These are phyloP conservation scores for Parathielavia appendiculata DNA, from an alignment of 495 filamentous ascomycete genomes.

Conservation along the genomic window DNA sequence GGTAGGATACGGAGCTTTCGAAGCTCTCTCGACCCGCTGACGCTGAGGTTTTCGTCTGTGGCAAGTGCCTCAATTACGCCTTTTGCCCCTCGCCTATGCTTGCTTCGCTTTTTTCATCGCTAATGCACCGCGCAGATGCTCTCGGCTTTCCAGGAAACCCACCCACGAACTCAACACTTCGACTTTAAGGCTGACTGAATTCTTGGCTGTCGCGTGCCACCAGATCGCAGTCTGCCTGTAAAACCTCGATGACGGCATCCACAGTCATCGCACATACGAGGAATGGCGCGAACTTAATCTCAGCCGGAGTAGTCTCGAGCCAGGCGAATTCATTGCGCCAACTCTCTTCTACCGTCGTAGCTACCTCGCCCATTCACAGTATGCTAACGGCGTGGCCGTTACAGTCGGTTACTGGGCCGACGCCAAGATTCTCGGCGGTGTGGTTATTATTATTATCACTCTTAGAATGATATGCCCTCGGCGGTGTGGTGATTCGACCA, in stretches of 20 bases:
- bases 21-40: neutral
- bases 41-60: neutral
- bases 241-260: conserved; percentile 13
- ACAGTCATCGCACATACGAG: conserved; percentile 11
- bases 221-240: conserved; percentile 26
- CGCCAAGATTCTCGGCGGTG: conserved; percentile 23
- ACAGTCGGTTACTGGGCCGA: conserved; percentile 32
- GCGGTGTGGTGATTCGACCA: no score
- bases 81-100: neutral
- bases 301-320: neutral
- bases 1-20: neutral
- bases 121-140: conserved; percentile 13
- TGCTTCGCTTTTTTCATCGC: neutral
- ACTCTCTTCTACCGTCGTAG: conserved; percentile 22
- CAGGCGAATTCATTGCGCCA: neutral
- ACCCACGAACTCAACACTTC: conserved; percentile 15
- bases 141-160: conserved; percentile 18
- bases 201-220: conserved; percentile 23
- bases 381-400: conserved; percentile 28
- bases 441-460: no score
- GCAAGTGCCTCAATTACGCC: neutral
- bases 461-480: no score
- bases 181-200: conserved; percentile 21
- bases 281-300: conserved; percentile 4
- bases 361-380: conserved; percentile 21